Percentiles rank a stretch among this genome's conserved stretches.
Evolutionary conservation across 2,329 filamentous ascomycete genomes (phyloP).

Genomic region (Neofusicoccum kwambonambiense): DNA sequence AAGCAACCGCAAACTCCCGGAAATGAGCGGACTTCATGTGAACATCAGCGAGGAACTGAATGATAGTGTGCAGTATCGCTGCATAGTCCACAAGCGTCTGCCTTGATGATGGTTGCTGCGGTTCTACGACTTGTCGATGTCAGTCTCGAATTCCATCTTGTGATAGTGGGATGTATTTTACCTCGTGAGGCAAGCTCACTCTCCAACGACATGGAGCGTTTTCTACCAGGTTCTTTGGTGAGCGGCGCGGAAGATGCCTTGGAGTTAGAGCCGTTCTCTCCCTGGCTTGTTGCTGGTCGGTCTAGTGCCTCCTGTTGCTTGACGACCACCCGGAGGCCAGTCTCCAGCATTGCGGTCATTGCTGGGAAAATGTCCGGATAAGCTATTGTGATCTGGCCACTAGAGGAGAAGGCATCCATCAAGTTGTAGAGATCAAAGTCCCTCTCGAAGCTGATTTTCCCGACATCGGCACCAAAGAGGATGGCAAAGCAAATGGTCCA

Average conservation of each 20-base stretch:
- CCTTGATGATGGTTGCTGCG: constrained; percentile 3
- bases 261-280: constrained; percentile 31
- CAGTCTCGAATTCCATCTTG: neutral
- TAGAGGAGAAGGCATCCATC: constrained; percentile 63
- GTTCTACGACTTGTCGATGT: neutral
- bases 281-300: constrained; percentile 4
- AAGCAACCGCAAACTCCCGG: constrained; percentile 75
- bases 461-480: constrained; percentile 80
- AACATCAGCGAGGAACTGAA: constrained; percentile 75
- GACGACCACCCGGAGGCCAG: constrained; percentile 71
- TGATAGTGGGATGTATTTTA: constrained; percentile 15
- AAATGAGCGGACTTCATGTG: constrained; percentile 76
- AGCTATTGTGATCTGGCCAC: constrained; percentile 61
- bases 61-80: constrained; percentile 69
- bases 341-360: constrained; percentile 82
- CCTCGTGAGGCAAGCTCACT: constrained; percentile 50
- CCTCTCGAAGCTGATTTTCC: constrained; percentile 68
- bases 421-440: constrained; percentile 74
- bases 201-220: constrained; percentile 66
- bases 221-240: constrained; percentile 41
- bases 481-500: constrained; percentile 90
- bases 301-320: constrained; percentile 9
- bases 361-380: constrained; percentile 78
- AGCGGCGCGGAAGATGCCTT: neutral
- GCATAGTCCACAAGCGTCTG: constrained; percentile 54